phyloP scores from a whole-genome alignment of 2,329 filamentous ascomycete genomes.

The Simplicillium sp. region DNA sequence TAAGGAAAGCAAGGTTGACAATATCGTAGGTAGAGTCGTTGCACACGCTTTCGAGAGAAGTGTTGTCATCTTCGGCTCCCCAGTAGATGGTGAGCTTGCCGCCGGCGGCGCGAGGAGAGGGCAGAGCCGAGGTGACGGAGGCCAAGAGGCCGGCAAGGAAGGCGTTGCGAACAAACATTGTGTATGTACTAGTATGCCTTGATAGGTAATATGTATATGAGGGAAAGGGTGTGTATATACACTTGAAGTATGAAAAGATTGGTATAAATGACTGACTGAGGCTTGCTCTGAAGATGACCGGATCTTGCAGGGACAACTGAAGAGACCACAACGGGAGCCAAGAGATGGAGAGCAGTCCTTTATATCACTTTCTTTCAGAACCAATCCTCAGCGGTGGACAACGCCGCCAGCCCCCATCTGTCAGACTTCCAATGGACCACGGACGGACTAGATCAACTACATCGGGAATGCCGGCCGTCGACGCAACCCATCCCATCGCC shows the following conservation, averaged over 20 bases:
- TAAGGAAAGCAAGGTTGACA: constrained; percentile 14
- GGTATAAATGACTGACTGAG: background rate
- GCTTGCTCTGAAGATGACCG: constrained; percentile 7
- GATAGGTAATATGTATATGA: no score
- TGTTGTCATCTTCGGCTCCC: constrained; percentile 11
- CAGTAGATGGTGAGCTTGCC: constrained; percentile 13
- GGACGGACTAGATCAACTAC: no score
- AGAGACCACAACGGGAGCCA: no score
- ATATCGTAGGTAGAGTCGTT: constrained; percentile 11
- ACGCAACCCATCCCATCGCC: no score
- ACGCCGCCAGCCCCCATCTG: no score
- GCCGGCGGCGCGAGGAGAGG: constrained; percentile 6
- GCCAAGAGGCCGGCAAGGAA: background rate
- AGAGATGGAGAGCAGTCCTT: no score
- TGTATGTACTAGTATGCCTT: constrained; percentile 3
- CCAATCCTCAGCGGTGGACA: no score
- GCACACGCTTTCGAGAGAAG: constrained; percentile 10
- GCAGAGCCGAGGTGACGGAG: constrained; percentile 3
- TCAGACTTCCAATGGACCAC: no score
- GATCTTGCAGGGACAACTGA: constrained; percentile 3
- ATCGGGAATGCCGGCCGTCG: no score
- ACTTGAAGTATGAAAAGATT: no score
- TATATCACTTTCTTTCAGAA: no score
- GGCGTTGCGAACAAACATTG: background rate
- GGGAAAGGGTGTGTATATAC: no score